Conservation (phyloP, 148 eudicot genomes). For the Cornus kousa region DNA sequence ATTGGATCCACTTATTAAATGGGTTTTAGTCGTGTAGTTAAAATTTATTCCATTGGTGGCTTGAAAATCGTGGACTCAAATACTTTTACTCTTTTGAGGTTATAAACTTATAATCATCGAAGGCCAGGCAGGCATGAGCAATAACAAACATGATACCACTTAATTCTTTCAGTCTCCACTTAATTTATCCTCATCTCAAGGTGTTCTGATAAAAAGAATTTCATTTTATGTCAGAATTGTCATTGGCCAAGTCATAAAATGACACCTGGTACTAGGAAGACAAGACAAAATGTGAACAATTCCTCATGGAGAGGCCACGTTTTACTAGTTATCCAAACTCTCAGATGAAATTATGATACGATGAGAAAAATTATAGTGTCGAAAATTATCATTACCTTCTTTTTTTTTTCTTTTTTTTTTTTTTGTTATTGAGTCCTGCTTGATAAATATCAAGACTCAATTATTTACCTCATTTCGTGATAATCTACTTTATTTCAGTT, state of each 20-base stretch:
- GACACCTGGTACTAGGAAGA: background rate
- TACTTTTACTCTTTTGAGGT: background rate
- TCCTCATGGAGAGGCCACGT: no score
- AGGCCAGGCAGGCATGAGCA: background rate
- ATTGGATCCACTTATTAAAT: background rate
- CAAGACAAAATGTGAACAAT: background rate
- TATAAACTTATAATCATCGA: background rate
- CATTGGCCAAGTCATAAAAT: background rate
- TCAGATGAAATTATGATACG: background rate
- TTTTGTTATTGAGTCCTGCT: background rate
- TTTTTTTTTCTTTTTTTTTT: background rate
- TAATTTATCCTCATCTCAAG: no score
- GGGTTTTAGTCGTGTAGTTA: background rate
- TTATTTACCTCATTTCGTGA: constrained; percentile 23
- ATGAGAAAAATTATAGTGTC: background rate
- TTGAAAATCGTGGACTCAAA: no score
- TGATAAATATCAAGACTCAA: constrained; percentile 23
- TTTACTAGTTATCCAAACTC: background rate
- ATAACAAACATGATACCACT: background rate
- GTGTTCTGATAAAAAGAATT: no score
- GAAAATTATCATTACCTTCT: no score
- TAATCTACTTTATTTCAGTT: constrained; percentile 13
- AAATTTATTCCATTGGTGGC: background rate
- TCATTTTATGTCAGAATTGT: no score
- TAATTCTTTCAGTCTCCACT: no score